Base-by-base conservation (phyloP, 148 eudicot genomes). In the Cornus controversa region DNA sequence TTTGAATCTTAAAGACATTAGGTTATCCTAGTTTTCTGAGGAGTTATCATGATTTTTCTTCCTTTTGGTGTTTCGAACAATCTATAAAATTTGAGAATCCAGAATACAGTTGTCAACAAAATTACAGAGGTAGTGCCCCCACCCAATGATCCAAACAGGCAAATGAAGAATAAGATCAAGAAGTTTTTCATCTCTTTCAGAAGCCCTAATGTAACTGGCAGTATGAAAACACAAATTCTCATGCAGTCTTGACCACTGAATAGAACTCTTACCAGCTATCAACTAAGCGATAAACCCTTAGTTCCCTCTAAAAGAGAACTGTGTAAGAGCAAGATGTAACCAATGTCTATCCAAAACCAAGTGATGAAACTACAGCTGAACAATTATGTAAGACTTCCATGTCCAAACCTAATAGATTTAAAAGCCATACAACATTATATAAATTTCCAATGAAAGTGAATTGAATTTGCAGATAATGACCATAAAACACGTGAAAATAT, bases 181-280 rank as follows among this genome's bases (percentile, higher is more conserved):
- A n/a, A 47, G 50, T 72, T 31, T 36, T 23, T n/a, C 10, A 27
- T 65, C 25, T 57, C 53, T 74, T 50, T 73, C 34, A 67, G 63
- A 34, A 66, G 53, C 53, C 50, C 45, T 66, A 31, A 74, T 11
- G 31, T 24, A 40, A 64, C 28, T 37, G 25, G 23, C n/a, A 64
- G 23, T 63, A 34, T 31, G n/a, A 31, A 34, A 20, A 23, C 28
- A 45, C 20, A 50, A 68, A 25, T 31, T 31, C 34, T 47, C 25
- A 23, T 34, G 53, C 40, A 23, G 60, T 40, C 66, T 31, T 31
- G 36, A 68, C 37, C 3, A 72, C 13, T 40, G 22, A 58, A 53
- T 14, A 42, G 16, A 47, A 28, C 63, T 57, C 89, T 87, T 84
- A 91, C 99, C 99, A 96, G 83, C 87, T 91, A 76, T 96, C 94